These are phyloP conservation scores for Camellia japonica DNA, from an alignment of 148 eudicot genomes.

Conservation along the genomic window DNA sequence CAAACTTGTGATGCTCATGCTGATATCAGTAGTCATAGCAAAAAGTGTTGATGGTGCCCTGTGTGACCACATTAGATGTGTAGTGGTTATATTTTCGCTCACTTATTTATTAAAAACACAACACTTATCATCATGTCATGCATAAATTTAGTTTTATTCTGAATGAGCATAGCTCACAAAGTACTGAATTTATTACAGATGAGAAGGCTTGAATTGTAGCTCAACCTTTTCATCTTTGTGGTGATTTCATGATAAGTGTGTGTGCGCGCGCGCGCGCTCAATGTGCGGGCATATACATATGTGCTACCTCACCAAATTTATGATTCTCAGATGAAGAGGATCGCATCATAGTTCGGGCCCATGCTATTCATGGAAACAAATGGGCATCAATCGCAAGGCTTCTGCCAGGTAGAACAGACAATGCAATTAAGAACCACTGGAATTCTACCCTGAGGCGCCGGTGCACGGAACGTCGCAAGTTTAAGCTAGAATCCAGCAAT, in stretches of 20 bases:
- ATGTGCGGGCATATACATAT: background rate
- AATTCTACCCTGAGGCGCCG: slow-evolving; percentile 61
- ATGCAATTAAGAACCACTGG: slow-evolving; percentile 77
- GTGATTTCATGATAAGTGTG: background rate
- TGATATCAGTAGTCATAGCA: too few species aligned
- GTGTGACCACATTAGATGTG: background rate
- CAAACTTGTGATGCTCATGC: background rate
- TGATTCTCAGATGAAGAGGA: slow-evolving; percentile 61
- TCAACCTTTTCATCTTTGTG: background rate
- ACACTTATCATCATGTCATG: background rate
- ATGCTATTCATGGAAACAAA: slow-evolving; percentile 64
- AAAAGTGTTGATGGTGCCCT: too few species aligned
- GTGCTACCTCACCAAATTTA: background rate
- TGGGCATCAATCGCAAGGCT: slow-evolving; percentile 72
- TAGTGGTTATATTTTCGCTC: background rate
- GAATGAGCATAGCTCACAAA: background rate
- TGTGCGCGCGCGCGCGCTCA: background rate
- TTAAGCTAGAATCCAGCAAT: slow-evolving; percentile 20
- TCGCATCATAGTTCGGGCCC: slow-evolving; percentile 46
- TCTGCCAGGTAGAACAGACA: slow-evolving; percentile 70
- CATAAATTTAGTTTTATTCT: background rate
- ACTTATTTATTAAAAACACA: background rate
- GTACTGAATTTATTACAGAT: too few species aligned
- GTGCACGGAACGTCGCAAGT: slow-evolving; percentile 21
- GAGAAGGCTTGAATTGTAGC: background rate